Percentiles rank a stretch among this genome's conserved stretches.
phyloP scores from a whole-genome alignment of 2,329 filamentous ascomycete genomes.

The Didymosphaeria variabile region DNA sequence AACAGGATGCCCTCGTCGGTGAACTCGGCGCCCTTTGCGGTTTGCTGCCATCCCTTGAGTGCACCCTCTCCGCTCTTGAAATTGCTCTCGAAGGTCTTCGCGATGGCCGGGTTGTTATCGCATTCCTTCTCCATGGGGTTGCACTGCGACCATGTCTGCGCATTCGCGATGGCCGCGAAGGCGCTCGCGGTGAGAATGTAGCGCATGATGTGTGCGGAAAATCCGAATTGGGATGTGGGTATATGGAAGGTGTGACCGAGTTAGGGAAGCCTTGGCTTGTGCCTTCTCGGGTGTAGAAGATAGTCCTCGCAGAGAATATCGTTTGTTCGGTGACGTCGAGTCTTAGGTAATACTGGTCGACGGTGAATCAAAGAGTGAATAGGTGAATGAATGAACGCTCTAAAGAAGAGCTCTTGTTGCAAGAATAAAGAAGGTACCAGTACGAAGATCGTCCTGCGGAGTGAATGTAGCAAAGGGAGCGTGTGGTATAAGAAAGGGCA shows the following conservation, averaged over 20 bases:
- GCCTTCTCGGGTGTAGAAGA: slow-evolving; percentile 22
- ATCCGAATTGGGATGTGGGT: slow-evolving; percentile 4
- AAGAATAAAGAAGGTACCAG: slow-evolving; percentile 29
- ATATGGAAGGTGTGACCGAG: slow-evolving; percentile 10
- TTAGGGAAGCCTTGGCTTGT: slow-evolving; percentile 2
- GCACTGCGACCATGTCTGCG: slow-evolving; percentile 57
- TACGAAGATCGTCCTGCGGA: slow-evolving; percentile 41
- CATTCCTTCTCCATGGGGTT: slow-evolving; percentile 56
- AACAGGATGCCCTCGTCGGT: slow-evolving; percentile 59
- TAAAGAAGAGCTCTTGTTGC: slow-evolving; percentile 31
- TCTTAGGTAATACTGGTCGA: slow-evolving; percentile 14
- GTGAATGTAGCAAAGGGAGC: slow-evolving; percentile 34
- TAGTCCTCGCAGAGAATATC: slow-evolving; percentile 44
- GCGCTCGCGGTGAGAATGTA: slow-evolving; percentile 38
- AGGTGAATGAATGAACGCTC: slow-evolving; percentile 43
- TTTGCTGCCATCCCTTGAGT: slow-evolving; percentile 51
- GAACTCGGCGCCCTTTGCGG: slow-evolving; percentile 55
- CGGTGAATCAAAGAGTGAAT: slow-evolving; percentile 25
- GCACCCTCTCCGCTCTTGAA: slow-evolving; percentile 53
- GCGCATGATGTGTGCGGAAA: slow-evolving; percentile 35
- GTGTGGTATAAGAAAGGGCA: slow-evolving; percentile 31
- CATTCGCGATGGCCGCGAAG: slow-evolving; percentile 46
- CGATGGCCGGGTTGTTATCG: slow-evolving; percentile 55
- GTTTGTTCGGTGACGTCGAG: slow-evolving; percentile 17
- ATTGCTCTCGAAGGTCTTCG: slow-evolving; percentile 52